Conservation (phyloP, 164 flowering plant genomes). For the Liquidambar formosana region DNA sequence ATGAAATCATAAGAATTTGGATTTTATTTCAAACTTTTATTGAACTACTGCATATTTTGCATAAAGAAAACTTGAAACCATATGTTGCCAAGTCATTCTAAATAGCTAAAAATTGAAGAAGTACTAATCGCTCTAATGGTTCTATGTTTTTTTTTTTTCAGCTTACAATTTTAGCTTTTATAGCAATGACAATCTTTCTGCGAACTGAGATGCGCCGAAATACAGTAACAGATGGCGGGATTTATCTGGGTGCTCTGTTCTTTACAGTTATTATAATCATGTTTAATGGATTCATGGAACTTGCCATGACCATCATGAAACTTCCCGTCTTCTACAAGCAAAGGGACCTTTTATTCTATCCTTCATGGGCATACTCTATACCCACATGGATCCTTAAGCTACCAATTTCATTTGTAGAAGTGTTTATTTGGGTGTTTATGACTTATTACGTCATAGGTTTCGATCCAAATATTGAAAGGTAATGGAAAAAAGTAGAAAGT, state of each 20-base stretch:
- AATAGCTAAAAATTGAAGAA: too few species aligned
- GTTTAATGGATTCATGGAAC: constrained; percentile 61
- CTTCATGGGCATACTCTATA: constrained; percentile 79
- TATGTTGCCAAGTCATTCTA: too few species aligned
- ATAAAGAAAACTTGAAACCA: too few species aligned
- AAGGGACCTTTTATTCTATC: constrained; percentile 72
- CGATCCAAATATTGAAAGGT: constrained; percentile 55
- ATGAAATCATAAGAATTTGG: background rate
- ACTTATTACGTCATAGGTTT: constrained; percentile 61
- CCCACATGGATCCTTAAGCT: constrained; percentile 73
- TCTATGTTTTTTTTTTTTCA: constrained; percentile 12
- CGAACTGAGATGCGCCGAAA: constrained; percentile 39
- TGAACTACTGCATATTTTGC: too few species aligned
- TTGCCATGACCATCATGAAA: constrained; percentile 47
- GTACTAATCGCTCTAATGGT: too few species aligned
- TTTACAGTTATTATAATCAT: constrained; percentile 32
- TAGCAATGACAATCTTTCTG: constrained; percentile 44
- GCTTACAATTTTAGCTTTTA: constrained; percentile 33
- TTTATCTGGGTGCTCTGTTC: constrained; percentile 57
- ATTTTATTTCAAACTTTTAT: background rate
- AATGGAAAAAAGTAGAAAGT: background rate
- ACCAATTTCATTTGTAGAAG: constrained; percentile 48
- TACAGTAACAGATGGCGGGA: constrained; percentile 36
- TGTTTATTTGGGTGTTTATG: constrained; percentile 37
- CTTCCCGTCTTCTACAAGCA: constrained; percentile 89